These are phyloP conservation scores for Aspergillus flavus DNA, from an alignment of 2,329 filamentous ascomycete species.

Conservation along the genomic window DNA sequence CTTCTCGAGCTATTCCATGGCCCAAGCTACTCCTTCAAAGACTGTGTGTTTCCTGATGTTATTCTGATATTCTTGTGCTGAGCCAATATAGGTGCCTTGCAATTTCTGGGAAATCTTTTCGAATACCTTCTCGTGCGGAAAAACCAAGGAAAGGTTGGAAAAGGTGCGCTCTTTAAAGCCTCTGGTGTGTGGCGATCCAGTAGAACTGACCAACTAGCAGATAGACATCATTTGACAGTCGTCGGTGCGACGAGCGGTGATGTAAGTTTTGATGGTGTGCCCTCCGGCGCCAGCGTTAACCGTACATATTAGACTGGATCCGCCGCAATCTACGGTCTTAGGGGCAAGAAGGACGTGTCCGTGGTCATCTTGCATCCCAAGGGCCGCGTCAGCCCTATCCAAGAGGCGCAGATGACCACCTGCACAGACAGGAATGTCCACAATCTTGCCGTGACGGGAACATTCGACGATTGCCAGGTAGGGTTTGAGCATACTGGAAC, in stretches of 20 bases:
- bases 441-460: conserved; percentile 85
- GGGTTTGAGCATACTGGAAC: background rate
- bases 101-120: conserved; percentile 92
- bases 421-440: conserved; percentile 89
- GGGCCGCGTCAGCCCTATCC: conserved; percentile 85
- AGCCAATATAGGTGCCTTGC: conserved; percentile 66
- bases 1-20: conserved; percentile 95
- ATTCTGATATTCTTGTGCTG: background rate
- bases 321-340: conserved; percentile 90
- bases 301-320: conserved; percentile 67
- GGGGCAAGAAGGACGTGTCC: conserved; percentile 95
- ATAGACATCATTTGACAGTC: conserved; percentile 79
- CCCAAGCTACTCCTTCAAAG: conserved; percentile 94
- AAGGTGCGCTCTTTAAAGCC: conserved; percentile 17
- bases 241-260: conserved; percentile 84
- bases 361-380: conserved; percentile 94
- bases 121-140: conserved; percentile 51
- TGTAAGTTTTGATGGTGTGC: conserved; percentile 1
- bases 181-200: background rate
- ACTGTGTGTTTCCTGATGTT: conserved; percentile 42
- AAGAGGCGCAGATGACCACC: conserved; percentile 97
- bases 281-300: background rate
- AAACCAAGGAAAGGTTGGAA: conserved; percentile 46
- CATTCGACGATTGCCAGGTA: conserved; percentile 88
- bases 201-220: conserved; percentile 26